Evolutionary conservation across 305 asterid species (phyloP).

Genomic region (Caryopteris hybrid): DNA sequence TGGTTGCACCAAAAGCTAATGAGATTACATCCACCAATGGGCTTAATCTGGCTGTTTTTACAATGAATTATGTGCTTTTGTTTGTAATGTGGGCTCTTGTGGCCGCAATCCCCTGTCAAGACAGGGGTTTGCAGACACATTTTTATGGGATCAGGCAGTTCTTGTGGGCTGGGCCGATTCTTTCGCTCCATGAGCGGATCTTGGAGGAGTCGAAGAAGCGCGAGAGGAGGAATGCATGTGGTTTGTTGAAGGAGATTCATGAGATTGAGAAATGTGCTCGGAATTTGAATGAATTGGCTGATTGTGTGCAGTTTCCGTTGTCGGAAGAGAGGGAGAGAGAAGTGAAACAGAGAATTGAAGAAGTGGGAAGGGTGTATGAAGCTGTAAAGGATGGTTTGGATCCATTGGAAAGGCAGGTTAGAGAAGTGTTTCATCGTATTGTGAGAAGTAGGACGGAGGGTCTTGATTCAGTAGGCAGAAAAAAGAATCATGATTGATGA

Average conservation of each 20-base stretch:
- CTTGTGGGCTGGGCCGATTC: constrained; percentile 38
- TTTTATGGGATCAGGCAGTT: constrained; percentile 30
- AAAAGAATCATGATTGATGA: constrained; percentile 22
- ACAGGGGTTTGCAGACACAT: constrained; percentile 49
- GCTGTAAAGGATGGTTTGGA: constrained; percentile 43
- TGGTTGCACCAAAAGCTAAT: constrained; percentile 27
- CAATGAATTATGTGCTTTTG: constrained; percentile 40
- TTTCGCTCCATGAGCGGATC: constrained; percentile 36
- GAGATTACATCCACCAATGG: constrained; percentile 36
- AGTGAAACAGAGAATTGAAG: constrained; percentile 33
- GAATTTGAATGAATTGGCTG: constrained; percentile 37
- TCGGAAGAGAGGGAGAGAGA: constrained; percentile 37
- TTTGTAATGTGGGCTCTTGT: constrained; percentile 57
- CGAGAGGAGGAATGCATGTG: constrained; percentile 36
- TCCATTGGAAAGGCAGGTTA: constrained; percentile 55
- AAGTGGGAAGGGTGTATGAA: constrained; percentile 30
- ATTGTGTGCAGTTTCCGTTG: constrained; percentile 37
- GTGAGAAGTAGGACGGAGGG: constrained; percentile 53
- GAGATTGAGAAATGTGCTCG: constrained; percentile 39
- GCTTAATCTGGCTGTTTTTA: constrained; percentile 36
- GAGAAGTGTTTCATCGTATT: constrained; percentile 61
- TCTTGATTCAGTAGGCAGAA: constrained; percentile 34
- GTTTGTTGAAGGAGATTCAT: constrained; percentile 46
- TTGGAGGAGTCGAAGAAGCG: constrained; percentile 54
- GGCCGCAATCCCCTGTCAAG: constrained; percentile 61